Conservation (phyloP, 805 yeast species). For the Kluyveromyces wickerhamii region DNA sequence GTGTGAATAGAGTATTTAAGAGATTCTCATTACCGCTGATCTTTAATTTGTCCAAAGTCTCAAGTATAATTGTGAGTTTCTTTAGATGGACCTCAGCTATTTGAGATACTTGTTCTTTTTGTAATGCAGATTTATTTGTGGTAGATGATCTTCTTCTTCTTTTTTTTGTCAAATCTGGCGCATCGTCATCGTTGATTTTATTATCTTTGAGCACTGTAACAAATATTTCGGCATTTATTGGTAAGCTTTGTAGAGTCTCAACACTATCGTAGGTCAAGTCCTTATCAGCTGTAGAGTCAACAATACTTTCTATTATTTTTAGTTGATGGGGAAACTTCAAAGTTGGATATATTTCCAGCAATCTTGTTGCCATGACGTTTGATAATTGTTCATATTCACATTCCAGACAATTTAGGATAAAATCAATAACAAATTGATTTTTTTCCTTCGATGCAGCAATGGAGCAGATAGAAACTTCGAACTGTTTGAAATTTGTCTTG, state of each 20-base stretch:
- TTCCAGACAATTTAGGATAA: slow-evolving; percentile 48
- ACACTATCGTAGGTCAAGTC: slow-evolving; percentile 43
- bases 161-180: slow-evolving; percentile 44
- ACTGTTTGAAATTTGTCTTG: slow-evolving; percentile 41
- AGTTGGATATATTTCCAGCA: slow-evolving; percentile 47
- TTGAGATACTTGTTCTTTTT: slow-evolving; percentile 57
- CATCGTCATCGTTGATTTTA: slow-evolving; percentile 42
- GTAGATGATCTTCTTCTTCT: slow-evolving; percentile 78
- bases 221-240: slow-evolving; percentile 49
- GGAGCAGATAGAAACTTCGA: slow-evolving; percentile 53
- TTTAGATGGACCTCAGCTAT: slow-evolving; percentile 74
- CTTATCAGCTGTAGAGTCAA: slow-evolving; percentile 45
- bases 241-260: slow-evolving; percentile 45
- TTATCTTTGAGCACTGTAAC: slow-evolving; percentile 51
- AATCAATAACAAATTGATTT: slow-evolving; percentile 46
- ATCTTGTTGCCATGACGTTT: slow-evolving; percentile 41
- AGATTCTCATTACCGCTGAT: slow-evolving; percentile 35
- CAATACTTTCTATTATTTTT: slow-evolving; percentile 47
- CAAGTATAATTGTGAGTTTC: slow-evolving; percentile 71
- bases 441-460: slow-evolving; percentile 58
- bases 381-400: slow-evolving; percentile 38
- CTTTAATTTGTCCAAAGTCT: slow-evolving; percentile 53
- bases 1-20: slow-evolving; percentile 46
- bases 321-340: slow-evolving; percentile 53
- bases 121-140: slow-evolving; percentile 65